Base-by-base conservation (phyloP, 352 stramenopile species). In the Phytophthora quininea region DNA sequence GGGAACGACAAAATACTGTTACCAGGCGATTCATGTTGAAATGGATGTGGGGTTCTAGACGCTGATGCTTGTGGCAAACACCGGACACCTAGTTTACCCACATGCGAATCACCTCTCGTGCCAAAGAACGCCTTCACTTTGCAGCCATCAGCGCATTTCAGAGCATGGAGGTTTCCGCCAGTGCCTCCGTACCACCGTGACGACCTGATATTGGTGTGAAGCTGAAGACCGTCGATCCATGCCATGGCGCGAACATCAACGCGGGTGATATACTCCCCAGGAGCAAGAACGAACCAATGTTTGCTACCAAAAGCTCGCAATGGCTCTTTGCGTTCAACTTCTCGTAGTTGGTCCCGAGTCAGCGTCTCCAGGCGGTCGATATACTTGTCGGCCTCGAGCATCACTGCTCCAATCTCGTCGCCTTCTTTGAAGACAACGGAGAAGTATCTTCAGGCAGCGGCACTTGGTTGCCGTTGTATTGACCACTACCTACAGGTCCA, bases 181-280 rank as follows among this genome's bases (percentile, higher is more conserved):
- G 76, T 82, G 3, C 84, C 82, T 14, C 84, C 84, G 43, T 73
- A 89, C 84, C 84, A 90, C n/a, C 74, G 76, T 33, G 84, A 82
- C 1, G 71, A 78, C 2, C 78, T 76, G 32, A 76, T 15, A 48
- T 90, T 92, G 3, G 84, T 92, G 64, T 89, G 74, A 11, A 92
- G 68, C 48, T 87, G 78, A 12, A 92, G 58, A 6, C 82, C 84
- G 54, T 92, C 82, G 35, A 92, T 79, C 78, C 78, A 92, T 10
- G 78, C 79, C 71, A 80, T 80, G 1, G 82, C 76, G 2, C 80
- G 71, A 1, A 90, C 64, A 43, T 90, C 80, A 4, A 92, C 74
- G 12, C 66, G 71, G 30, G 70, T 80, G 37, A 92, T 66, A 51
- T 74, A 86, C 64, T 92, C 84, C 45, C 60, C 54, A 3, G 59